Percentiles rank a stretch among this genome's conserved stretches.
Conservation (phyloP, 495 filamentous ascomycete genomes). For the Tetracladium setigerum region DNA sequence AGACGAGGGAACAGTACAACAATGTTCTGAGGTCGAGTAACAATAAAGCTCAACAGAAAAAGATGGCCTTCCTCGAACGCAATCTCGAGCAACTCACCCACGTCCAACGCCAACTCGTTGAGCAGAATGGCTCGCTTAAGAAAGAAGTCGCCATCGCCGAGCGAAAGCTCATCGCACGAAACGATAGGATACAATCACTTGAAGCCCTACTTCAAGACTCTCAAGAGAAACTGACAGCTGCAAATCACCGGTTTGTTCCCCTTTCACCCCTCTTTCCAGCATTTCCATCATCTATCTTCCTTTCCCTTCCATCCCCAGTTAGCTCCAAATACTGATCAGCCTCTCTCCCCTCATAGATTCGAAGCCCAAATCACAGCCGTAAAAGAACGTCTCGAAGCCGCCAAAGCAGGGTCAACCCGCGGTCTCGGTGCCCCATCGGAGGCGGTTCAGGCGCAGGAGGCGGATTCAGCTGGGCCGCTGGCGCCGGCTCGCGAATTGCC, state of each 20-base stretch:
- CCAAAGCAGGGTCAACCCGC: conserved; percentile 81
- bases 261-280: conserved; percentile 1
- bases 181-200: conserved; percentile 90
- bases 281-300: neutral
- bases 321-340: neutral
- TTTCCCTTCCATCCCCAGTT: neutral
- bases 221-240: conserved; percentile 92
- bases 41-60: conserved; percentile 98
- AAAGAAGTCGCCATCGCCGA: conserved; percentile 99
- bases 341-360: conserved; percentile 53
- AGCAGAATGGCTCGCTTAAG: conserved; percentile 93
- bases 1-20: conserved; percentile 97
- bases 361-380: conserved; percentile 94
- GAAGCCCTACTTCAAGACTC: conserved; percentile 91
- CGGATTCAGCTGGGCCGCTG: conserved; percentile 63
- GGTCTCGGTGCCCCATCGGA: conserved; percentile 60
- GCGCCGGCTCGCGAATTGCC: conserved; percentile 75
- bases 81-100: conserved; percentile 96
- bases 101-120: conserved; percentile 93
- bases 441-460: conserved; percentile 28
- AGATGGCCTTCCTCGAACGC: conserved; percentile 98
- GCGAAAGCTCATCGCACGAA: conserved; percentile 89
- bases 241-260: conserved; percentile 80
- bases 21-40: conserved; percentile 92
- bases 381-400: conserved; percentile 94